These are phyloP conservation scores for Erythrobasidium yunnanense DNA, from an alignment of 768 basidiomycete genomes.

Conservation along the genomic window DNA sequence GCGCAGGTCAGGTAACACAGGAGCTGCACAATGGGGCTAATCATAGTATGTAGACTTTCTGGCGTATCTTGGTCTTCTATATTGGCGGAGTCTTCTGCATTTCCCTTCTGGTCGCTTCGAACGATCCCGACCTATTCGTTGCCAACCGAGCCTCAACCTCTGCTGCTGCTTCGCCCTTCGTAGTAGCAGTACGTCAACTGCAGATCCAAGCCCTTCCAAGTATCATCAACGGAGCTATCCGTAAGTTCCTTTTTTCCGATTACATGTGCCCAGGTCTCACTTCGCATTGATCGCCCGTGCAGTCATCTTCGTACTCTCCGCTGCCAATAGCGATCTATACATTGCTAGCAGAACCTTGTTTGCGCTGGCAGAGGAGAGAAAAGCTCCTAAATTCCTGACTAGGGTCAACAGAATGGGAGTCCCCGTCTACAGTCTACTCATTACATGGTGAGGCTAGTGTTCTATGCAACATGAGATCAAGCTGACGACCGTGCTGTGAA, in stretches of 20 bases:
- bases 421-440: constrained; percentile 39
- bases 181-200: constrained; percentile 43
- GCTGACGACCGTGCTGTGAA: too few relatives aligned
- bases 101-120: background rate
- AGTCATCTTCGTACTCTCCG: constrained; percentile 39
- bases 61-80: constrained; percentile 74
- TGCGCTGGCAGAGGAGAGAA: constrained; percentile 41
- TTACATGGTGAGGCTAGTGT: too few relatives aligned
- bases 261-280: background rate
- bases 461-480: too few relatives aligned
- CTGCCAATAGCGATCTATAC: constrained; percentile 42
- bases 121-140: constrained; percentile 48
- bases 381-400: constrained; percentile 42
- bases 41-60: too few relatives aligned
- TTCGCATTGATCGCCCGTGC: background rate
- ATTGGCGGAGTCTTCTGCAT: constrained; percentile 39
- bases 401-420: constrained; percentile 42
- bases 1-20: too few relatives aligned
- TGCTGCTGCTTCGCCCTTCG: constrained; percentile 41
- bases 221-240: constrained; percentile 44
- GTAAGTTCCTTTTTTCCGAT: constrained; percentile 32
- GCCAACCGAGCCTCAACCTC: constrained; percentile 20
- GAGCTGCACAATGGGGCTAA: too few relatives aligned
- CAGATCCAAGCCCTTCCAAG: constrained; percentile 44
- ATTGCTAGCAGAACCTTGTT: constrained; percentile 43